phyloP scores from a whole-genome alignment of 2,329 filamentous ascomycete genomes.

The Colletotrichum sp. region DNA sequence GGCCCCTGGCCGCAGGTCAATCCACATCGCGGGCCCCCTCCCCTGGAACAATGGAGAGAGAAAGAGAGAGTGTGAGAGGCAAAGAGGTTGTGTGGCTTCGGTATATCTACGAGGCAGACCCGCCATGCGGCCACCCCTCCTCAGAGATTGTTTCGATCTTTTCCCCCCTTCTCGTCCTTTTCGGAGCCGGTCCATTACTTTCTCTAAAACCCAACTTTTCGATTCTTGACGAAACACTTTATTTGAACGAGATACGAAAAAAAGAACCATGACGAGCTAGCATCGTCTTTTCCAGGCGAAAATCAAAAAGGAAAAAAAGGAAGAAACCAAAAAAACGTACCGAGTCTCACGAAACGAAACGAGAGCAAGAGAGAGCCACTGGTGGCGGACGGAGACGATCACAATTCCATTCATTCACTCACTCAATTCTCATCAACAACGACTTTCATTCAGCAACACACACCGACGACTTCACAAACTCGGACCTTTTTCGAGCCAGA shows the following conservation, averaged over 20 bases:
- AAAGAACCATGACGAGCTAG: neutral
- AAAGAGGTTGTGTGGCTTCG: neutral
- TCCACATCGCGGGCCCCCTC: neutral
- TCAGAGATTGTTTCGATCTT: neutral
- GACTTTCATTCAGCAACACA: neutral
- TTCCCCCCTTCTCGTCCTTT: neutral
- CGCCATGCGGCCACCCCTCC: neutral
- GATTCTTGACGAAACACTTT: neutral
- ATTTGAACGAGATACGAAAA: neutral
- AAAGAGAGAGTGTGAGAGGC: neutral
- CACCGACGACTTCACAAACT: neutral
- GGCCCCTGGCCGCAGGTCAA: neutral
- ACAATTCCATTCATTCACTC: neutral
- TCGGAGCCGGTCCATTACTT: neutral
- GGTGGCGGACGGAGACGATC: neutral
- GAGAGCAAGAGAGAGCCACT: neutral
- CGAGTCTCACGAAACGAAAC: neutral
- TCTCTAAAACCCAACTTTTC: neutral
- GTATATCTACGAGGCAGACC: constrained; percentile 4
- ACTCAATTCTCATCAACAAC: neutral
- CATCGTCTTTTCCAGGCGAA: neutral
- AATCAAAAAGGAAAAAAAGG: neutral
- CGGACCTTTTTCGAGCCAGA: neutral
- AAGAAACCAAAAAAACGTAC: neutral
- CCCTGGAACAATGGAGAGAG: neutral